Evolutionary conservation across 2,329 filamentous ascomycete species (phyloP), one percentile per base, ranked within the genome.

Genomic region (Trichoderma guizhouense): DNA sequence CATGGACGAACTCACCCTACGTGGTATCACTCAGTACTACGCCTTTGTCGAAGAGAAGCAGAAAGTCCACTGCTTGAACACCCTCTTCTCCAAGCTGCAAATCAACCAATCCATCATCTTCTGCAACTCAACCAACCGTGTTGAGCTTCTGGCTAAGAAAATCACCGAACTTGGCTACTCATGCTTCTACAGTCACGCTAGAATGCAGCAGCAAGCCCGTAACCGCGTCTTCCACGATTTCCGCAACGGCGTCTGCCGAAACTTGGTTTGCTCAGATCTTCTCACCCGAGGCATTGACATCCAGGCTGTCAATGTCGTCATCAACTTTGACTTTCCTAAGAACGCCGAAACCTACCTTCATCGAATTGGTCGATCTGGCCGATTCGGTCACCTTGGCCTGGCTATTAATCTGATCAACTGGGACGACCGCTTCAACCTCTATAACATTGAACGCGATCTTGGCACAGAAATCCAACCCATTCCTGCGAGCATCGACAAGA

Each of bases 21-120:
- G 96, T 72, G 96, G 96, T 86, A 98, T 99, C 79, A 99, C 96
- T 0, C 96, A 99, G 81, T 99, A 98, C 85, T 99, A 99, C 80
- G 96, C 96, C 55, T 99, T 98, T 77, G 97, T 99, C 67, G 96
- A 99, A 83, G 96, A 99, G 84, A 98, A 98, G 85, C 94, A 98
- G 81, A 99, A 99, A 85, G 96, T 99, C 24, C 97, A 99, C 84
- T 99, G 96, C 82, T 85, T 99, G 75, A 99, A 99, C 86, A 99
- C 96, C 0, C 91, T 99, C 74, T 99, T 99, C 86, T 98, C 95
- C 77, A 97, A 98, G 84, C 90, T 99, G 18, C 95, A 99, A 83
- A 99, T 99, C 85, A 99, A 99, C 84, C 96, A 99, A 86, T 99
- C 97, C 74, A 99, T 99, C 85, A 99, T 99, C 81, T 99, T 99